Base-by-base conservation (phyloP, 2,329 filamentous ascomycete genomes). In the Pestalotiopsis sp. region DNA sequence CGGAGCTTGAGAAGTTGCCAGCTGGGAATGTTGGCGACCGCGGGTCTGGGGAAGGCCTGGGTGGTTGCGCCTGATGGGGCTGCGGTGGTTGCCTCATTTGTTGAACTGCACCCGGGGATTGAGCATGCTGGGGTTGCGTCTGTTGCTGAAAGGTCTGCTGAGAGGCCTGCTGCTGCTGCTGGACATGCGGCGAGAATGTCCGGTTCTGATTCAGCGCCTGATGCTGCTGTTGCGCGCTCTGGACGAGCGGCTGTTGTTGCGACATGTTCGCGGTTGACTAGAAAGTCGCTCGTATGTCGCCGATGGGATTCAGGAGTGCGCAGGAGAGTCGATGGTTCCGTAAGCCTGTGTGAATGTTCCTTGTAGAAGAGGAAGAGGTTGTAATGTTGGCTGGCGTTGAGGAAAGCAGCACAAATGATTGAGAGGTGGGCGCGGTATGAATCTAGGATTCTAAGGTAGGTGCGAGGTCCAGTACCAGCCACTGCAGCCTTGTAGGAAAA, bases 141-240 rank as follows among this genome's bases (percentile, higher is more conserved):
- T 62, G 59, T 14, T 62, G 62, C 12, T 25, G 39, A 27, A n/a
- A n/a, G 17, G 23, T 27, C 62, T 41, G 36, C 7, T 31, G 36
- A 23, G 20, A 45, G 13, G n/a, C 11, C 27, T 59, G 64, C 36
- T 59, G 63, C 41, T 66, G 64, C 23, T 52, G 64, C 17, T 60
- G 64, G 27, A 38, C 27, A 23, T 59, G 23, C 7, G 27, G 57
- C 57, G 27, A 36, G 11, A 23, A 27, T n/a, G 57, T 23, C 23
- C 57, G 31, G 25, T 6, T 36, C 5, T 27, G 57, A 23, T 36
- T 59, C 12, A 41, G 39, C n/a, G 39, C 17, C 20, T 64, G 61
- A n/a, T 64, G 61, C 20, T 64, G 61, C 7, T 78, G 79, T 80
- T 79, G 66, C 72, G 76, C 23, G 75, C 75, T 66, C 70, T 77